Evolutionary conservation across 1,284 basidiomycete genomes (phyloP).

Genomic region (Rhodotorula glutinis): DNA sequence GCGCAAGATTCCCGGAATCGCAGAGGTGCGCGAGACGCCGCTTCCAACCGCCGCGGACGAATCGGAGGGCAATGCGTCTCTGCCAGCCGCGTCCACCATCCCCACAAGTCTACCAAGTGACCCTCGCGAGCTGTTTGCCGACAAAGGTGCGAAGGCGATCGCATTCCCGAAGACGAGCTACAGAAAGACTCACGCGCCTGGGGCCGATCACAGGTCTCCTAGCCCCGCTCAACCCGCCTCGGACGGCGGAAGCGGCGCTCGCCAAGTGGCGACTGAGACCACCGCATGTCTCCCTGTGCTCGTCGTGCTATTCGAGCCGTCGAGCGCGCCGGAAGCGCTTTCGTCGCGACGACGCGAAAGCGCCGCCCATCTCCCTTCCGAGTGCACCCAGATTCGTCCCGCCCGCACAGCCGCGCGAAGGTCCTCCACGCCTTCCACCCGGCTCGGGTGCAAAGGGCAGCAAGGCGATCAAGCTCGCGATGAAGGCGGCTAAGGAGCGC

Average conservation of each 20-base stretch:
- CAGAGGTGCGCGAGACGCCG: not conserved
- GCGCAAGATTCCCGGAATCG: slow-evolving; percentile 35
- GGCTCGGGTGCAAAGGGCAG: slow-evolving; percentile 38
- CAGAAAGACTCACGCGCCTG: not conserved
- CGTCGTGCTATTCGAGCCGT: slow-evolving; percentile 15
- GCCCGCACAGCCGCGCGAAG: slow-evolving; percentile 23
- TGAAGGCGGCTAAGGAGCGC: slow-evolving; percentile 36
- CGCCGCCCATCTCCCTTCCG: slow-evolving; percentile 27
- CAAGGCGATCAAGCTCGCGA: slow-evolving; percentile 39
- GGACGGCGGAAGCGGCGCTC: slow-evolving; percentile 37
- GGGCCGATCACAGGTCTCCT: slow-evolving; percentile 7
- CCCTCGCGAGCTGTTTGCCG: not conserved
- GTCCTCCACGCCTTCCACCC: slow-evolving; percentile 33
- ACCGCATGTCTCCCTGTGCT: slow-evolving; percentile 32
- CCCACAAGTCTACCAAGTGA: not conserved
- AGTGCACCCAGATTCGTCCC: slow-evolving; percentile 18
- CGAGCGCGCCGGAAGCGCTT: slow-evolving; percentile 12
- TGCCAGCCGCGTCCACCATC: not conserved
- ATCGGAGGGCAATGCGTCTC: not conserved
- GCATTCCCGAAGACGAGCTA: no score
- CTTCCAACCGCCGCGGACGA: not conserved
- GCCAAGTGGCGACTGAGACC: slow-evolving; percentile 36
- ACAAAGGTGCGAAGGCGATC: not conserved
- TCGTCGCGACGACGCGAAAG: slow-evolving; percentile 8
- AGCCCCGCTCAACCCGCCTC: slow-evolving; percentile 34